Percentiles rank a stretch among this genome's conserved stretches.
Evolutionary conservation across 192 early-diverging fungal species (phyloP).

Genomic region (Radiomyces spectabilis): DNA sequence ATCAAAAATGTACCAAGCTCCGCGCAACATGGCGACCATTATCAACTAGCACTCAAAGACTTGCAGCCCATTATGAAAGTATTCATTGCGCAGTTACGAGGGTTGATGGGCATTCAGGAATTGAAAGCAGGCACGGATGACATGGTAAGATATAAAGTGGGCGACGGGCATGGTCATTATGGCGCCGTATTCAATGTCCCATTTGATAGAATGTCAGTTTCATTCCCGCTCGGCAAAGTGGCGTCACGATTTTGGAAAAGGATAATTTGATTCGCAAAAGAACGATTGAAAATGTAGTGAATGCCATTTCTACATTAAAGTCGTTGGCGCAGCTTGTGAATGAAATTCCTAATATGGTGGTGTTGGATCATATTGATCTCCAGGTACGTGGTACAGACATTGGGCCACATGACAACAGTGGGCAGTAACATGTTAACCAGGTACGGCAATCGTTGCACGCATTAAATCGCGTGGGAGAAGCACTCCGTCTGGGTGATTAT

Average conservation of each 20-base stretch:
- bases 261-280: constrained; percentile 67
- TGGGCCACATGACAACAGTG: too few relatives aligned
- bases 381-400: too few relatives aligned
- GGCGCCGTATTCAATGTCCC: not conserved
- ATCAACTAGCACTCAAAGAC: constrained; percentile 36
- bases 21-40: not conserved
- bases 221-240: constrained; percentile 38
- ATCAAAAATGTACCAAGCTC: constrained; percentile 56
- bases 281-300: constrained; percentile 62
- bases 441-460: constrained; percentile 29
- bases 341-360: constrained; percentile 87
- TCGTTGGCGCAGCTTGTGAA: constrained; percentile 73
- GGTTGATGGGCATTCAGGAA: constrained; percentile 73
- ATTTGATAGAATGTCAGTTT: constrained; percentile 23
- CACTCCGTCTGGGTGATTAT: constrained; percentile 30
- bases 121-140: constrained; percentile 8
- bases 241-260: constrained; percentile 77
- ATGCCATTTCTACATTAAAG: constrained; percentile 67
- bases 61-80: constrained; percentile 70
- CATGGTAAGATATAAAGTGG: too few relatives aligned
- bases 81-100: constrained; percentile 77
- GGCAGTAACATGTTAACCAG: not conserved
- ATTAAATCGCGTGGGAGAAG: constrained; percentile 24
- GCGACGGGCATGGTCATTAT: not conserved
- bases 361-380: constrained; percentile 75